Conservation (phyloP, 768 basidiomycete genomes). For the Rhizopogon salebrosus region DNA sequence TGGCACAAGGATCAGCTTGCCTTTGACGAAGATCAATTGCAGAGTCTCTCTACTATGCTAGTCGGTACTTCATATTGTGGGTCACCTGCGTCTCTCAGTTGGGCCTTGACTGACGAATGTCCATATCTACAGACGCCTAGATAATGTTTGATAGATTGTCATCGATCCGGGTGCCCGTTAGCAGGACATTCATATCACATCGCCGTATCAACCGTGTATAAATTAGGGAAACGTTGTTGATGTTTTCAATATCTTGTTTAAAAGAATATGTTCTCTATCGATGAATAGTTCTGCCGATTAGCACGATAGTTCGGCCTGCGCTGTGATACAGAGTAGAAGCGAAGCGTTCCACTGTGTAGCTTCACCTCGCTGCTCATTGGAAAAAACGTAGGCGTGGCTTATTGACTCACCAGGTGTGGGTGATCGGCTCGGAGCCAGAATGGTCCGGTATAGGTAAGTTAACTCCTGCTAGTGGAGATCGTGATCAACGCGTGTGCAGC, state of each 20-base stretch:
- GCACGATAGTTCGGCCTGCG: not conserved
- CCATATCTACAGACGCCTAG: conserved; percentile 21
- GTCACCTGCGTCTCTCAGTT: conserved; percentile 17
- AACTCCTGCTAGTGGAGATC: not conserved
- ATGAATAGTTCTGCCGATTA: not conserved
- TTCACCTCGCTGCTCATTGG: not conserved
- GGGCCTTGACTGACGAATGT: conserved; percentile 11
- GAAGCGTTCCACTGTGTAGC: not conserved
- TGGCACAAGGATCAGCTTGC: conserved; percentile 86
- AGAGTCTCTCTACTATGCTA: conserved; percentile 81
- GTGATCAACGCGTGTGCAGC: not conserved
- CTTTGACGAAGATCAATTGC: conserved; percentile 87
- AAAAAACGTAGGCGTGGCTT: not conserved
- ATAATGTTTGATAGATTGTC: conserved; percentile 6
- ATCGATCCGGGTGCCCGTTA: conserved; percentile 4
- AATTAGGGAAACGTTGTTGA: conserved; percentile 1
- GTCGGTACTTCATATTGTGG: conserved; percentile 87
- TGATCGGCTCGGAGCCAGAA: conserved; percentile 1
- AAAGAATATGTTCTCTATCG: not conserved
- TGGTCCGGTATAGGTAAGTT: not conserved
- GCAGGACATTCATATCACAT: conserved; percentile 2
- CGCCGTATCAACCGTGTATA: conserved; percentile 1
- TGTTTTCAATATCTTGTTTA: not conserved
- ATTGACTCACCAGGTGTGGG: not conserved
- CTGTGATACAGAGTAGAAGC: not conserved